Base-by-base conservation (phyloP, 148 eudicot species). In the Pharnaceum exiguum region DNA sequence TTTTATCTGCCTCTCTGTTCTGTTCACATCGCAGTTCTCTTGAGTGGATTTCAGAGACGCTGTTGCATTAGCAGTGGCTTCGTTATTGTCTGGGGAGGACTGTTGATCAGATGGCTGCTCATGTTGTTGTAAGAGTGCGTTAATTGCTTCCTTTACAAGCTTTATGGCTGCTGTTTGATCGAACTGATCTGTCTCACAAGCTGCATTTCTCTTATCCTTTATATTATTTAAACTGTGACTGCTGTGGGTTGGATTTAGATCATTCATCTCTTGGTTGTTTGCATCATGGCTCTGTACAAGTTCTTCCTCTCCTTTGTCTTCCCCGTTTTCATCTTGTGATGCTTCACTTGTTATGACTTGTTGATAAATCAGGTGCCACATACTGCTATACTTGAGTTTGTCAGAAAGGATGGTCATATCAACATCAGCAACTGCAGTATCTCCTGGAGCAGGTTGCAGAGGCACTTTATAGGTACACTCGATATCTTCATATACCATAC, bases 341-440 rank as follows among this genome's bases (percentile, higher is more conserved):
- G 66, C 68, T 46, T 67, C 67, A 50, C 63, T 75, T 35, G 80
- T 62, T 47, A 69, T 66, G 67, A 83, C 77, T 43, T 83, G 86
- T 25, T 80, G 77, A 65, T 93, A 90, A 28, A 93, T 79, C 71
- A 88, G 62, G 49, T 68, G 68, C 99, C 99, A 93, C 86, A 93
- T 78, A 68, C 85, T 82, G 52, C 73, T 72, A 50, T 78, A 81
- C 66, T 75, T 89, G 36, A 55, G 73, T 59, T 70, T 70, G 63
- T 76, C 76, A 36, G 67, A 46, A 43, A 58, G 50, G 33, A 72
- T 29, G 29, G 54, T 62, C 51, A 36, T 37, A 52, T 30, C 68
- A 52, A 65, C 75, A 38, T 51, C 35, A 36, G 38, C 31, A n/a
- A 39, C 25, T 46, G 62, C 68, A 17, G 77, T 44, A 66, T 73